A percentile compares a stretch with the other conserved stretches of the same genome.
Evolutionary conservation across 2,329 filamentous ascomycete species (phyloP).

Genomic region (Pseudocercospora vitis): DNA sequence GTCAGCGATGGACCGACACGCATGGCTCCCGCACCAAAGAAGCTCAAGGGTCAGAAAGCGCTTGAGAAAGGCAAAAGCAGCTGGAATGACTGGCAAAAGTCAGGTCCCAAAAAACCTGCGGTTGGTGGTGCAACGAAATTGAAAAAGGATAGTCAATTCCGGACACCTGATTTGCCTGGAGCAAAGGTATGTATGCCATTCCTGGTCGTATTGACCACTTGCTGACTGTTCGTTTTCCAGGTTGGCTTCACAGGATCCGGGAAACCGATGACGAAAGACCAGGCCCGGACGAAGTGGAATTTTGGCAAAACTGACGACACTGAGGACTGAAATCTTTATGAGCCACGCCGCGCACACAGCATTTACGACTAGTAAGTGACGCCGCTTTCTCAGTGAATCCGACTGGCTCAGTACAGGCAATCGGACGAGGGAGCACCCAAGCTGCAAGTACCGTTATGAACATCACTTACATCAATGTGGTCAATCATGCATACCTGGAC

Average conservation of each 20-base stretch:
- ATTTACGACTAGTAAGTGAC: neutral
- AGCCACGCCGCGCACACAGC: neutral
- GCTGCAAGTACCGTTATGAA: no score
- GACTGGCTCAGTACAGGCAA: neutral
- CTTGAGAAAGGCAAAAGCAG: conserved; percentile 87
- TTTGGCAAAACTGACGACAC: conserved; percentile 23
- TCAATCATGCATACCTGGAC: no score
- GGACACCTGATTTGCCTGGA: conserved; percentile 77
- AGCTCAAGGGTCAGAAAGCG: conserved; percentile 86
- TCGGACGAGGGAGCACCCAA: conserved; percentile 5
- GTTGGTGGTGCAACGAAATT: conserved; percentile 26
- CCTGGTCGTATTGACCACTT: conserved; percentile 14
- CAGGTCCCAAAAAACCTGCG: conserved; percentile 49
- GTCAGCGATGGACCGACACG: conserved; percentile 55
- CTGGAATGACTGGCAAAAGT: conserved; percentile 90
- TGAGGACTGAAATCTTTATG: conserved; percentile 27
- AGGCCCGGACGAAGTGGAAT: conserved; percentile 33
- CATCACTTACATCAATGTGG: no score
- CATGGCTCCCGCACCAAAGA: conserved; percentile 60
- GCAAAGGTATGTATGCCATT: conserved; percentile 74
- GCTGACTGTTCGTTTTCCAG: conserved; percentile 44
- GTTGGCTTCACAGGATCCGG: conserved; percentile 96
- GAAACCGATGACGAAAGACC: conserved; percentile 91
- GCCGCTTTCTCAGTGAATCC: conserved; percentile 3
- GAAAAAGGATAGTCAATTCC: conserved; percentile 36